Conservation (phyloP, 73 alveolate species). For the Tetrahymena borealis region DNA sequence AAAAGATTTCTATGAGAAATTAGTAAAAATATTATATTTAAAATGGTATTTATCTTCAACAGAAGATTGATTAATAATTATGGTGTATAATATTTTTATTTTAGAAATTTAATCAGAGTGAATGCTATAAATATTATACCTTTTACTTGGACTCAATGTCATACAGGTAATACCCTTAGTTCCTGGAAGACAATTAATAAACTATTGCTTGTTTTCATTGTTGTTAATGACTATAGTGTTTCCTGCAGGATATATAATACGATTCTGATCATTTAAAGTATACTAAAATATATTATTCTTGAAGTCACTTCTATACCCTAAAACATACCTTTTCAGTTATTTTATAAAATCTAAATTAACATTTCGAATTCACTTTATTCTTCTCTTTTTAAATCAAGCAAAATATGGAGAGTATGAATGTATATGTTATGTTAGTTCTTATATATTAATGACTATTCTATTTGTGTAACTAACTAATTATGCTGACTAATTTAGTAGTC, state of each 20-base stretch:
- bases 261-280: background rate
- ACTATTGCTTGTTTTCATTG: background rate
- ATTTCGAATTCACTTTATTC: background rate
- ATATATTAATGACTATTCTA: too few relatives aligned
- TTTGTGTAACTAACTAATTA: background rate
- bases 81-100: too few relatives aligned
- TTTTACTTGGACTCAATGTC: slow-evolving; percentile 3
- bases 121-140: slow-evolving; percentile 11
- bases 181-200: slow-evolving; percentile 13
- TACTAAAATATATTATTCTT: background rate
- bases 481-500: too few relatives aligned
- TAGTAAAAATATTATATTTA: too few relatives aligned
- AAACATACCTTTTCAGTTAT: background rate
- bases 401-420: too few relatives aligned
- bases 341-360: background rate
- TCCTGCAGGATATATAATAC: slow-evolving; percentile 35
- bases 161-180: slow-evolving; percentile 29
- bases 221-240: slow-evolving; percentile 22
- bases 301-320: background rate
- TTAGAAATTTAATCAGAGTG: too few relatives aligned
- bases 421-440: too few relatives aligned
- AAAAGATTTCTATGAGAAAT: background rate
- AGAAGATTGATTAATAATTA: too few relatives aligned
- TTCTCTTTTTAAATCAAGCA: too few relatives aligned
- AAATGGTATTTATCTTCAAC: too few relatives aligned